Evolutionary conservation across 192 early-diverging fungal genomes (phyloP), one percentile per base, ranked within the genome.

Genomic region (Diversispora eburnea): DNA sequence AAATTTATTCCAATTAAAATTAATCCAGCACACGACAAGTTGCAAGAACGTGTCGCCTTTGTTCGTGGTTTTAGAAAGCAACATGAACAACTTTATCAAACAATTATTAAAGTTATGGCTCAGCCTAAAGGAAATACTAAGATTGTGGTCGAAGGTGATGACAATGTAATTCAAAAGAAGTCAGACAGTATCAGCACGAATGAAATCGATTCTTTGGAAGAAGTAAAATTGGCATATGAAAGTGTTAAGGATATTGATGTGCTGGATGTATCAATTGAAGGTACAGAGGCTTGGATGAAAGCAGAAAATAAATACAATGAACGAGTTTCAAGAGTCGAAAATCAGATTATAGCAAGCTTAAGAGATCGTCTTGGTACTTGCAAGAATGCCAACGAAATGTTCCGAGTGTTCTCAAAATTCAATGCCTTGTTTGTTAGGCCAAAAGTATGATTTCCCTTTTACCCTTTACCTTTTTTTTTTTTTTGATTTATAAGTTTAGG

Each of bases 351-450:
- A 75, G 87, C 91, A 19, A 87, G 60, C 39, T 82, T 98, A 25
- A 90, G 97, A 22, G 97, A 98, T 83, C 86, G 94, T 22, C 87
- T 99, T 47, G 98, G 94, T 22, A 94, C 91, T 8, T 93, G 93
- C 62, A 93, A 93, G 80, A 99, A 93, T 77, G 98, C 98, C 4
- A 95, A 92, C 61, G 98, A 99, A 77, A 99, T 99, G 97, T 99
- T 99, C 84, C 88, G 97, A 15, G 95, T 98, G 22, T 99, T 99
- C 78, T 96, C 95, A 52, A 99, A 99, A 78, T 99, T 99, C 88
- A 99, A 99, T 77, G 97, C 97, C 3, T 88, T 99, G 52, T 99
- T 99, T 82, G 93, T 99, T 47, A 86, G 97, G 62, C 97, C 96
- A 74, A 99, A 98, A 78, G 84, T 82, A 81, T 60, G n/a, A 6